phyloP scores from a whole-genome alignment of 2,329 filamentous ascomycete species.

The Trichothecium sympodiale region DNA sequence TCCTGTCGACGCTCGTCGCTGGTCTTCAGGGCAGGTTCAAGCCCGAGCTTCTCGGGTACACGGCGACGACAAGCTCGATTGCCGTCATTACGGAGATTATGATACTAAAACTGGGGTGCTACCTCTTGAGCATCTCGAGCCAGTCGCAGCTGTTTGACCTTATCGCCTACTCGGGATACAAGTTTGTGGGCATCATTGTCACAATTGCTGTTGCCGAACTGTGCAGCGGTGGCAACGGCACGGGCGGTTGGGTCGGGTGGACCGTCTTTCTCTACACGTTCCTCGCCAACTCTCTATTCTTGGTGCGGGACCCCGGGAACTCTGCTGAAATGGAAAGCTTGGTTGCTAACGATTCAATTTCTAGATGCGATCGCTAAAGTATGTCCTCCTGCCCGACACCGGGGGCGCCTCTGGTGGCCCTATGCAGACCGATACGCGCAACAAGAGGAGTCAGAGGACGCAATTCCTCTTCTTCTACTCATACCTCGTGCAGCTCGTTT shows the following conservation, averaged over 20 bases:
- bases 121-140: conserved; percentile 86
- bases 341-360: background rate
- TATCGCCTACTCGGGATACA: conserved; percentile 95
- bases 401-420: conserved; percentile 52
- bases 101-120: conserved; percentile 85
- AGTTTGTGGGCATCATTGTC: conserved; percentile 93
- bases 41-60: conserved; percentile 84
- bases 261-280: conserved; percentile 84
- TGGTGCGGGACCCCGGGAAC: conserved; percentile 47
- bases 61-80: conserved; percentile 71
- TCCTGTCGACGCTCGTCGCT: conserved; percentile 81
- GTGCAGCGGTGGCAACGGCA: conserved; percentile 66
- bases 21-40: conserved; percentile 87
- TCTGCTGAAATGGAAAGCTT: background rate
- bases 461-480: conserved; percentile 93
- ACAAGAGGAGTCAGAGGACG: conserved; percentile 77
- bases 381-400: conserved; percentile 84
- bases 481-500: conserved; percentile 84
- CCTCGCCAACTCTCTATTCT: conserved; percentile 85
- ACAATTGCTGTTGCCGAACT: conserved; percentile 74
- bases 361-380: conserved; percentile 87
- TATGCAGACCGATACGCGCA: conserved; percentile 63
- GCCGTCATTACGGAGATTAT: conserved; percentile 82
- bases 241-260: conserved; percentile 84
- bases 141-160: conserved; percentile 88